Evolutionary conservation across 169 alveolate genomes (phyloP), one percentile per base, ranked within the genome.

Genomic region (Cryptosporidium parvum): DNA sequence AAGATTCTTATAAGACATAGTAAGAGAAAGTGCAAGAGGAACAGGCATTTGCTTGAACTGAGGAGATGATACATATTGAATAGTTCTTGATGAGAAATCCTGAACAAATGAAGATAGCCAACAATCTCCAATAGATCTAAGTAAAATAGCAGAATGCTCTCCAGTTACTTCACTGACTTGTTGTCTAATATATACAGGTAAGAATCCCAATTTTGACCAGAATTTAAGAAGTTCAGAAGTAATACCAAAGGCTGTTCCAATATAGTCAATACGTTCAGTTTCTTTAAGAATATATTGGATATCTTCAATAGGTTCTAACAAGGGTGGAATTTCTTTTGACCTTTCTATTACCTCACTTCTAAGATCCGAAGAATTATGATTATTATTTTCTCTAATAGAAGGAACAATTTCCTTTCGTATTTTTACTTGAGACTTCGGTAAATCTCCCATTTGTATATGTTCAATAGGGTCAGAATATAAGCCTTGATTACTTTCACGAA

Each of bases 241-340:
- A n/a, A 98, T 87, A 8, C 99, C 99, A 93, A 97, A 98, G 59
- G 99, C 96, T 0, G 99, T 97, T 14, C 99, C 99, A 39, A 98
- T 85, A 94, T 98, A 98, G 89, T 98, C 98, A 61, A 98, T 93
- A 69, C 93, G 59, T 23, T 80, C 89, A 29, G n/a, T 42, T 21
- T 59, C 68, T 65, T 80, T 80, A 23, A 80, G 35, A 7, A 80
- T 80, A 62, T 18, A 80, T 14, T 61, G 56, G 35, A 80, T 45
- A 37, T 80, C 75, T 33, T 33, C 67, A 16, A 80, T 18, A 26
- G 89, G 75, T 31, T 80, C 89, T n/a, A 80, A 42, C 9, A 80
- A 44, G 26, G 89, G 80, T 0, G 89, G 89, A 26, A 80, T 80
- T 8, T 59, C 69, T 23, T 69, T 85, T 39, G 35, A 33, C 69